phyloP scores from a whole-genome alignment of 192 early-diverging fungal genomes.

The Glomus cerebriforme region DNA sequence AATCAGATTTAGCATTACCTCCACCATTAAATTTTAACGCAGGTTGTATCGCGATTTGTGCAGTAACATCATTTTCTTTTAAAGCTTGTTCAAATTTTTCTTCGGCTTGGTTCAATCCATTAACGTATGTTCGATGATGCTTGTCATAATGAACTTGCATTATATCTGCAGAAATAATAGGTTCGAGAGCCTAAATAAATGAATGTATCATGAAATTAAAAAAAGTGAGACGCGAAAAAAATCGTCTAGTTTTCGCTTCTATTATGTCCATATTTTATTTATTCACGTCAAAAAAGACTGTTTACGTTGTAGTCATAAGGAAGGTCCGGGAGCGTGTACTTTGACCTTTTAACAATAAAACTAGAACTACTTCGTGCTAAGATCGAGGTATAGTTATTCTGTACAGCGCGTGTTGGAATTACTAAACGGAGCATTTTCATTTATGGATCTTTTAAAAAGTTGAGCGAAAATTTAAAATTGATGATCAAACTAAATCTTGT shows the following conservation, averaged over 20 bases:
- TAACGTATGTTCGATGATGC: conserved; percentile 94
- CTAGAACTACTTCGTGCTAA: background rate
- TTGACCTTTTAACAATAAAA: conserved; percentile 42
- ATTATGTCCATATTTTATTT: background rate
- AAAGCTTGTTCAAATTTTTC: conserved; percentile 82
- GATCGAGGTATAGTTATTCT: background rate
- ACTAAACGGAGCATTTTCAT: background rate
- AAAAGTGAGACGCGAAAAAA: too few species aligned
- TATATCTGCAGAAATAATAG: conserved; percentile 90
- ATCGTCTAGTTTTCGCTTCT: background rate
- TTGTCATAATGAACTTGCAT: conserved; percentile 94
- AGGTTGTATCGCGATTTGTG: conserved; percentile 77
- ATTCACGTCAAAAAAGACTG: conserved; percentile 2
- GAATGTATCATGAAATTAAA: background rate
- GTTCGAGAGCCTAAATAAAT: conserved; percentile 77
- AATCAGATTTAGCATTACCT: conserved; percentile 48
- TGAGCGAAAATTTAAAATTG: too few species aligned
- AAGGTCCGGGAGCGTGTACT: conserved; percentile 88
- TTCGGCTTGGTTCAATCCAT: conserved; percentile 84
- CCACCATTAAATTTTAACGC: conserved; percentile 93
- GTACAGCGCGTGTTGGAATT: background rate
- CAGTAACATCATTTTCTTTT: conserved; percentile 66
- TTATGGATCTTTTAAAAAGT: too few species aligned
- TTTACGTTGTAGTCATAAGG: conserved; percentile 79
- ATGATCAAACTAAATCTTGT: too few species aligned